phyloP scores from a whole-genome alignment of 257 asterid genomes.

The Parsonsia alboflavescens region DNA sequence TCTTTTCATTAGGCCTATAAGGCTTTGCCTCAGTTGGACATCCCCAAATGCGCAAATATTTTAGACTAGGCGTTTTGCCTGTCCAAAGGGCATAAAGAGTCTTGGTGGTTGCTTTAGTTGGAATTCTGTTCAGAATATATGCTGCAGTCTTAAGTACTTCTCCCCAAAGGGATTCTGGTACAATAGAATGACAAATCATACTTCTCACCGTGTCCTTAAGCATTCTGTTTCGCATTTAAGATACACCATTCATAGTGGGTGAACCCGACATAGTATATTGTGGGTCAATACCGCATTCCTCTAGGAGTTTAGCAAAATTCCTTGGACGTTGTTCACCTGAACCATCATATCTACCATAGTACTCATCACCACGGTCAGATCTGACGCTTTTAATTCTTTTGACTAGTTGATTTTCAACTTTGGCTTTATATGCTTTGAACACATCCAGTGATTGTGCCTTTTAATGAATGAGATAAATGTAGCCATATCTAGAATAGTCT shows the following conservation, averaged over 20 bases:
- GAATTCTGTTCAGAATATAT: neutral
- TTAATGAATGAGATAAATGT: no score
- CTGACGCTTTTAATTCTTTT: neutral
- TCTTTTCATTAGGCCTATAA: neutral
- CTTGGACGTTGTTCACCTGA: no score
- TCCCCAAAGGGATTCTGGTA: neutral
- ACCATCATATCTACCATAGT: neutral
- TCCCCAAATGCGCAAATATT: neutral
- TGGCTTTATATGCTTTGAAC: no score
- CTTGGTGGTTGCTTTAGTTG: neutral
- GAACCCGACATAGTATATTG: neutral
- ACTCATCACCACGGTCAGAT: constrained; percentile 7
- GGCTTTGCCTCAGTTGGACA: neutral
- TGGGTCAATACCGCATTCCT: neutral
- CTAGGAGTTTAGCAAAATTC: neutral
- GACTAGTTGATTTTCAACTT: neutral
- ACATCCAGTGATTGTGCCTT: no score
- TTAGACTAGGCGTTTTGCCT: neutral
- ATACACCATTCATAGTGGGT: constrained; percentile 9
- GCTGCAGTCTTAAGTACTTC: neutral
- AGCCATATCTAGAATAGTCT: no score
- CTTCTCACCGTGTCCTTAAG: neutral
- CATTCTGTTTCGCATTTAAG: neutral
- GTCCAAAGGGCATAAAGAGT: no score
- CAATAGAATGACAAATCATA: neutral